phyloP scores from a whole-genome alignment of 2,329 filamentous ascomycete species.

The Hypoxylon sp. region DNA sequence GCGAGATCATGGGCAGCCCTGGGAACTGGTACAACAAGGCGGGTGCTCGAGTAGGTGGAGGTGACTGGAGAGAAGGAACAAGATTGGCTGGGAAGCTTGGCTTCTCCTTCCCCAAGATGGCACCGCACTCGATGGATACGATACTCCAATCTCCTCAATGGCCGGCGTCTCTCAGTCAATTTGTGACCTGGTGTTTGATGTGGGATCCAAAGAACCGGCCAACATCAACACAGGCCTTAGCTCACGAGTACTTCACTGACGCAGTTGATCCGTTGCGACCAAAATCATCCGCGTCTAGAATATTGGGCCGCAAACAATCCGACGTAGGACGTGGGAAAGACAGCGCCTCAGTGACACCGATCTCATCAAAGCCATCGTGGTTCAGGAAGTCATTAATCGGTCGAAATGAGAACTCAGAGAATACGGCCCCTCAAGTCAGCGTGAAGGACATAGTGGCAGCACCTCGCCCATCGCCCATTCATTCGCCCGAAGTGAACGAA shows the following conservation, averaged over 20 bases:
- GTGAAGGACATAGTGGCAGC: slow-evolving; percentile 63
- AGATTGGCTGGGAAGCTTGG: slow-evolving; percentile 94
- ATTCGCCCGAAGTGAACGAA: slow-evolving; percentile 55
- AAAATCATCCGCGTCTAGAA: slow-evolving; percentile 88
- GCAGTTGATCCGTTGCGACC: slow-evolving; percentile 92
- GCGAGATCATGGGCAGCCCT: slow-evolving; percentile 99
- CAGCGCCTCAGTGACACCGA: slow-evolving; percentile 67
- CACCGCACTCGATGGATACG: slow-evolving; percentile 94
- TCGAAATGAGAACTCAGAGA: slow-evolving; percentile 77
- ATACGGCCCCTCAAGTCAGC: slow-evolving; percentile 64
- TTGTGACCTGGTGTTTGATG: slow-evolving; percentile 99
- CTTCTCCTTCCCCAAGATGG: slow-evolving; percentile 99
- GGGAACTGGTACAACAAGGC: slow-evolving; percentile 98
- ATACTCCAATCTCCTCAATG: slow-evolving; percentile 92
- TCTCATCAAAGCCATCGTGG: slow-evolving; percentile 92
- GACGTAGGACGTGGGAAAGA: slow-evolving; percentile 83
- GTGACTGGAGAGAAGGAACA: slow-evolving; percentile 97
- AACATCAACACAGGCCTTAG: slow-evolving; percentile 92
- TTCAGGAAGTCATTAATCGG: slow-evolving; percentile 95
- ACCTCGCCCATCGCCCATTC: slow-evolving; percentile 55
- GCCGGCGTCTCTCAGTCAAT: slow-evolving; percentile 88
- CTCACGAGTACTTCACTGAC: slow-evolving; percentile 94
- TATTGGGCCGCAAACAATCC: slow-evolving; percentile 91
- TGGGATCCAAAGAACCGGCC: slow-evolving; percentile 96
- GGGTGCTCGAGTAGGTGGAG: slow-evolving; percentile 88